A percentile compares a stretch with the other conserved stretches of the same genome.
Conservation (phyloP, 352 stramenopile genomes). For the Globisporangium irregulare region DNA sequence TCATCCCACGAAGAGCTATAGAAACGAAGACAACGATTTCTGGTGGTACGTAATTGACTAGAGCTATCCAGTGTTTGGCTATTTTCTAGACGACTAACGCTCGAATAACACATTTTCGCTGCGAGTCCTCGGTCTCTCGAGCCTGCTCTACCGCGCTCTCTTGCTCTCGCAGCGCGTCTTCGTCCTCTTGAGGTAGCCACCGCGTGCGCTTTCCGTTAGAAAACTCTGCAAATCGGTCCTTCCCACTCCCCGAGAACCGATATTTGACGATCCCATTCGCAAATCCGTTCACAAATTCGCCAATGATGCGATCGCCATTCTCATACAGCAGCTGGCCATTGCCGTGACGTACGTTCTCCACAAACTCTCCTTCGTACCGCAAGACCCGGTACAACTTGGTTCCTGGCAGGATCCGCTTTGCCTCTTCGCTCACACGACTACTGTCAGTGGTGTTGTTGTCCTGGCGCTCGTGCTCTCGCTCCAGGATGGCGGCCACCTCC, state of each 20-base stretch:
- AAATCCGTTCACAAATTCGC: slow-evolving; percentile 46
- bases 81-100: slow-evolving; percentile 14
- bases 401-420: neutral
- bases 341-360: slow-evolving; percentile 45
- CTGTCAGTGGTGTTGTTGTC: neutral
- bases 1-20: slow-evolving; percentile 17
- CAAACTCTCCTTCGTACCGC: slow-evolving; percentile 52
- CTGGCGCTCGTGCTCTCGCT: slow-evolving; percentile 20
- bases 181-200: slow-evolving; percentile 51
- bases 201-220: slow-evolving; percentile 32
- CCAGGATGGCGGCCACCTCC: slow-evolving; percentile 37
- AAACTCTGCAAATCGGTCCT: slow-evolving; percentile 39
- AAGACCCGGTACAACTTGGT: slow-evolving; percentile 48
- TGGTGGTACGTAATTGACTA: neutral
- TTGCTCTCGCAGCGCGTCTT: slow-evolving; percentile 20
- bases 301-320: slow-evolving; percentile 52
- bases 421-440: neutral
- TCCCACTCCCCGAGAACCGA: slow-evolving; percentile 28
- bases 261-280: slow-evolving; percentile 43
- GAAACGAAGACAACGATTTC: neutral
- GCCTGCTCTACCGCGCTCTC: slow-evolving; percentile 12
- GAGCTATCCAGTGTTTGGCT: neutral
- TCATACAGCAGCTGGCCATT: slow-evolving; percentile 43
- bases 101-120: slow-evolving; percentile 9
- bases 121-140: slow-evolving; percentile 9